phyloP scores from a whole-genome alignment of 1,284 basidiomycete genomes.

The Ceratobasidium sp. region DNA sequence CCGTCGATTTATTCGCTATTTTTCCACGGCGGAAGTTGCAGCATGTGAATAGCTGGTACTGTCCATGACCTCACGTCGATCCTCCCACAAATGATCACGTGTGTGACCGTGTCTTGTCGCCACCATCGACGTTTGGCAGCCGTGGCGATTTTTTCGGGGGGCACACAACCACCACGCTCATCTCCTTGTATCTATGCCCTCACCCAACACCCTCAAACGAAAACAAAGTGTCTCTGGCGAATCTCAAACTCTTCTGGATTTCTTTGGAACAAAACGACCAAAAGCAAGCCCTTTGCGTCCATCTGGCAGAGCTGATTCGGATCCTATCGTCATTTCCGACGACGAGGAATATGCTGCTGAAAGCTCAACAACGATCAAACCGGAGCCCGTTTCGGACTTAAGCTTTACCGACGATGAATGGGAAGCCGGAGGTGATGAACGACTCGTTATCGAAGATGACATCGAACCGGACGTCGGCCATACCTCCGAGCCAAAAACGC shows the following conservation, averaged over 20 bases:
- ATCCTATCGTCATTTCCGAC: slow-evolving; percentile 24
- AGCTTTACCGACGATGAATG: slow-evolving; percentile 53
- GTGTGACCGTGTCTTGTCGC: neutral
- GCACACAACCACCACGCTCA: no score
- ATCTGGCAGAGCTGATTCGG: neutral
- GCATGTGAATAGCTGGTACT: no score
- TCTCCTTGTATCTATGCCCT: slow-evolving; percentile 1
- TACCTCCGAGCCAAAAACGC: slow-evolving; percentile 36
- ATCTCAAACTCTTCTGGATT: slow-evolving; percentile 1
- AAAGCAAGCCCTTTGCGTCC: neutral
- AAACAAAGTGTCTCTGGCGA: slow-evolving; percentile 17
- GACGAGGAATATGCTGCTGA: slow-evolving; percentile 1
- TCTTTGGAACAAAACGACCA: slow-evolving; percentile 27
- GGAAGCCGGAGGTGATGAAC: slow-evolving; percentile 65
- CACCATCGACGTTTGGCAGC: neutral
- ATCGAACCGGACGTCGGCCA: slow-evolving; percentile 42
- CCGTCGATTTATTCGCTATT: no score
- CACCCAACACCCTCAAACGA: slow-evolving; percentile 1
- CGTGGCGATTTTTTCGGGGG: no score
- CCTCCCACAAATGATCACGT: neutral
- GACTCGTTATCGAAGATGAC: slow-evolving; percentile 42
- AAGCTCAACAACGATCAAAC: neutral
- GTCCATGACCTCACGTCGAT: neutral
- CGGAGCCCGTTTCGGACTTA: slow-evolving; percentile 8
- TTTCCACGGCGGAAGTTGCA: no score